A percentile compares a stretch with the other conserved stretches of the same genome.
phyloP scores from a whole-genome alignment of 768 basidiomycete species.

The Kwoniella mangroviensis region DNA sequence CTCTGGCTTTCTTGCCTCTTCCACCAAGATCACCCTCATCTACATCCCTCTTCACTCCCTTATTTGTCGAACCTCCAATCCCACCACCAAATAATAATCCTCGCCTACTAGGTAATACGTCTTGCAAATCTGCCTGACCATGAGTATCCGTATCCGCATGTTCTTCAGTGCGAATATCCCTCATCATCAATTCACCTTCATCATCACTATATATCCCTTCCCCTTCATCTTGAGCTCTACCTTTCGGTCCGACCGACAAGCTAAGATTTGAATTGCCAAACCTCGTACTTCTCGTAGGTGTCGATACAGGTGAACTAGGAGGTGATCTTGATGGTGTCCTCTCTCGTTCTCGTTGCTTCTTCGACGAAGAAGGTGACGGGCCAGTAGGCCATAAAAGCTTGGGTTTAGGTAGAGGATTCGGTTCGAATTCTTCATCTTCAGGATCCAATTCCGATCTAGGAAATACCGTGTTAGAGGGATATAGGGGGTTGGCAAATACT shows the following conservation, averaged over 20 bases:
- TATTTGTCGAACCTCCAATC: background rate
- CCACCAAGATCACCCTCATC: conserved; percentile 3
- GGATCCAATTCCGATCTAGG: conserved; percentile 30
- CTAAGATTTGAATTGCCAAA: conserved; percentile 10
- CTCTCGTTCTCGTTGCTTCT: background rate
- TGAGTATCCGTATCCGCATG: conserved; percentile 1
- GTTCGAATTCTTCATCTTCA: conserved; percentile 45
- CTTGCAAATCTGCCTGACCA: conserved; percentile 8
- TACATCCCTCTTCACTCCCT: conserved; percentile 14
- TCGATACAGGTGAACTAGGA: conserved; percentile 23
- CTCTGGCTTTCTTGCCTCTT: conserved; percentile 18
- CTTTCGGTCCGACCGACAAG: background rate
- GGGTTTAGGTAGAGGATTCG: conserved; percentile 44
- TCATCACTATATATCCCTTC: conserved; percentile 24
- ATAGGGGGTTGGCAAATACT: conserved; percentile 48
- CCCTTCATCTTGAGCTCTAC: background rate
- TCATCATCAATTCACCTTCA: conserved; percentile 23
- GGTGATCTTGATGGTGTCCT: conserved; percentile 17
- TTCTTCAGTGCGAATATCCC: conserved; percentile 3
- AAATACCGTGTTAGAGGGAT: conserved; percentile 20
- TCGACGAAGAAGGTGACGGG: conserved; percentile 15
- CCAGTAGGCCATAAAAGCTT: conserved; percentile 47
- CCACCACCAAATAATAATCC: conserved; percentile 24
- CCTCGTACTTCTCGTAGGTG: conserved; percentile 17
- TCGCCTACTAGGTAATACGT: conserved; percentile 20